Conservation (phyloP, 495 filamentous ascomycete species). For the Tetracladium setigerum region DNA sequence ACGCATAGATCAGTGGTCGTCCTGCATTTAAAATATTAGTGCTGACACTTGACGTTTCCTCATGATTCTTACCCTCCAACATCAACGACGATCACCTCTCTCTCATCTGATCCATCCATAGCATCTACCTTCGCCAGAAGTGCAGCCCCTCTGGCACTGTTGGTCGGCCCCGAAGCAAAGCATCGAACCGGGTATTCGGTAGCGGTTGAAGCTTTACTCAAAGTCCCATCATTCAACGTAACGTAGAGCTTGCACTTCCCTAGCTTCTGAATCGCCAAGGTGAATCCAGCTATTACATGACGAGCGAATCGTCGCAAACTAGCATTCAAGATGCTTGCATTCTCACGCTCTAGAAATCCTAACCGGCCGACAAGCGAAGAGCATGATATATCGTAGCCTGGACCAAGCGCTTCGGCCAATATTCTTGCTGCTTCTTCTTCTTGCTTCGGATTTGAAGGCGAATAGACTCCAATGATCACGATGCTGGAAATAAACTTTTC, state of each 20-base stretch:
- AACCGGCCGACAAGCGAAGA: constrained; percentile 39
- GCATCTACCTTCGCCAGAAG: constrained; percentile 27
- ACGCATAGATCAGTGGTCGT: constrained; percentile 49
- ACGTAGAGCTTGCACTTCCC: constrained; percentile 41
- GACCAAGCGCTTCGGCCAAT: constrained; percentile 14
- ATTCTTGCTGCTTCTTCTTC: constrained; percentile 14
- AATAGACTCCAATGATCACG: constrained; percentile 33
- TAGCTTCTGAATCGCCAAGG: constrained; percentile 32
- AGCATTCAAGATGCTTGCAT: constrained; percentile 46
- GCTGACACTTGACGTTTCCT: not conserved
- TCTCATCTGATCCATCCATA: constrained; percentile 21
- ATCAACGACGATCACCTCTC: constrained; percentile 37
- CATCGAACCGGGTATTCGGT: constrained; percentile 40
- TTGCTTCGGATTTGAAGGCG: constrained; percentile 22
- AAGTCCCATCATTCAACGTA: constrained; percentile 45
- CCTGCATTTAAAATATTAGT: constrained; percentile 20
- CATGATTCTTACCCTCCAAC: constrained; percentile 32
- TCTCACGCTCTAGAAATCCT: constrained; percentile 44
- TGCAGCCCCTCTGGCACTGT: constrained; percentile 43
- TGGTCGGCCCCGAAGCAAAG: constrained; percentile 46
- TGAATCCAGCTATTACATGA: constrained; percentile 35
- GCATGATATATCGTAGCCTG: constrained; percentile 19
- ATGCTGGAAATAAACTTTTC: constrained; percentile 24
- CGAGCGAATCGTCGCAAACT: constrained; percentile 36
- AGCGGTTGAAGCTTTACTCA: constrained; percentile 34